Evolutionary conservation across 1,284 basidiomycete genomes (phyloP).

Genomic region (Malassezia caprae): DNA sequence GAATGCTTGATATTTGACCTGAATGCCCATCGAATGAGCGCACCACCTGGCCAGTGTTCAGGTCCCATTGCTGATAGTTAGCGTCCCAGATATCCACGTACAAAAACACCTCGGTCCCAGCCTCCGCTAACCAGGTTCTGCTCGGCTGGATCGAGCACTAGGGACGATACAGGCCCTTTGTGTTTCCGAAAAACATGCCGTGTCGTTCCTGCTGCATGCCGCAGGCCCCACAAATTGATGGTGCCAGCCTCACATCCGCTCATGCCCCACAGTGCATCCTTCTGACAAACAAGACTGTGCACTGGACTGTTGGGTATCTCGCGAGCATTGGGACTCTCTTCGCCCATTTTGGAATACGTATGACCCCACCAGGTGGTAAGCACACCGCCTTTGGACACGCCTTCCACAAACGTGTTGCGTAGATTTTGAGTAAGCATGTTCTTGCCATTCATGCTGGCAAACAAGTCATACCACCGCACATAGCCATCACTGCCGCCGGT

Average conservation of each 20-base stretch:
- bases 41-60: conserved; percentile 74
- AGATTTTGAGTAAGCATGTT: conserved; percentile 80
- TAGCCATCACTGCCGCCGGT: conserved; percentile 90
- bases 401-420: conserved; percentile 80
- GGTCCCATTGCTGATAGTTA: conserved; percentile 76
- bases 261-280: conserved; percentile 39
- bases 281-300: conserved; percentile 41
- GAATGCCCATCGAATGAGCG: conserved; percentile 72
- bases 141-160: conserved; percentile 70
- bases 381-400: conserved; percentile 79
- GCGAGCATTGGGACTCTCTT: conserved; percentile 6
- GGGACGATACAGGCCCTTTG: conserved; percentile 70
- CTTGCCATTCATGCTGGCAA: conserved; percentile 74
- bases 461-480: conserved; percentile 84
- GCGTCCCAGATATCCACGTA: conserved; percentile 52
- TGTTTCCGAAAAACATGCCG: conserved; percentile 62
- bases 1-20: conserved; percentile 72
- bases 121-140: conserved; percentile 78
- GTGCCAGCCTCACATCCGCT: conserved; percentile 39
- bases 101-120: conserved; percentile 83
- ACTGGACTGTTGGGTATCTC: conserved; percentile 33
- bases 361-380: conserved; percentile 72
- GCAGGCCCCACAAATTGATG: conserved; percentile 72
- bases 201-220: conserved; percentile 77
- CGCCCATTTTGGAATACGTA: conserved; percentile 43